Conservation (phyloP, 305 asterid species). For the Rubia peregrina region DNA sequence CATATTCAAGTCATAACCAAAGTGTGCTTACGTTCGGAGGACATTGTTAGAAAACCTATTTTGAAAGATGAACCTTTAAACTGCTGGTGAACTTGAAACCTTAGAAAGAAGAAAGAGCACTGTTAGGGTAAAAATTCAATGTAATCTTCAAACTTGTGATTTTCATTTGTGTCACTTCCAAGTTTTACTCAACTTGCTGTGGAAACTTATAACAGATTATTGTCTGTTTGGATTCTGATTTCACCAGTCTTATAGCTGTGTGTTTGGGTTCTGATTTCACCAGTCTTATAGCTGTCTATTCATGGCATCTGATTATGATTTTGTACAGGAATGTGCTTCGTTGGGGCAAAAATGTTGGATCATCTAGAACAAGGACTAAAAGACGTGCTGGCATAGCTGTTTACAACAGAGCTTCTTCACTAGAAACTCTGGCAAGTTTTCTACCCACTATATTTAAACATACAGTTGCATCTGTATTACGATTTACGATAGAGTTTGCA, state of each 20-base stretch:
- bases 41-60: background rate
- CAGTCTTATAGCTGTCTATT: conserved; percentile 6
- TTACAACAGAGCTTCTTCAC: conserved; percentile 87
- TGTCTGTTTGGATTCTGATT: too few relatives aligned
- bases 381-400: conserved; percentile 95
- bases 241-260: too few relatives aligned
- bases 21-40: too few relatives aligned
- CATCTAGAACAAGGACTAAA: conserved; percentile 76
- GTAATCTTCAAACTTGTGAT: background rate
- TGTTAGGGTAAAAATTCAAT: background rate
- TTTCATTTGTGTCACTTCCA: background rate
- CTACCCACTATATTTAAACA: conserved; percentile 9
- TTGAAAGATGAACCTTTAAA: background rate
- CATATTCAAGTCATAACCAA: background rate
- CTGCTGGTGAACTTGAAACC: background rate
- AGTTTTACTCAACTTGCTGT: background rate
- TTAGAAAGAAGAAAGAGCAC: background rate
- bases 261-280: background rate
- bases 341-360: conserved; percentile 84
- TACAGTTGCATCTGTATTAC: background rate
- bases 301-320: conserved; percentile 16
- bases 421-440: conserved; percentile 80
- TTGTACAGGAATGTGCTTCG: conserved; percentile 75
- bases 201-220: background rate
- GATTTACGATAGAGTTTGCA: background rate